Base-by-base conservation (phyloP, 1,284 basidiomycete species). In the Rhodotorula glutinis region DNA sequence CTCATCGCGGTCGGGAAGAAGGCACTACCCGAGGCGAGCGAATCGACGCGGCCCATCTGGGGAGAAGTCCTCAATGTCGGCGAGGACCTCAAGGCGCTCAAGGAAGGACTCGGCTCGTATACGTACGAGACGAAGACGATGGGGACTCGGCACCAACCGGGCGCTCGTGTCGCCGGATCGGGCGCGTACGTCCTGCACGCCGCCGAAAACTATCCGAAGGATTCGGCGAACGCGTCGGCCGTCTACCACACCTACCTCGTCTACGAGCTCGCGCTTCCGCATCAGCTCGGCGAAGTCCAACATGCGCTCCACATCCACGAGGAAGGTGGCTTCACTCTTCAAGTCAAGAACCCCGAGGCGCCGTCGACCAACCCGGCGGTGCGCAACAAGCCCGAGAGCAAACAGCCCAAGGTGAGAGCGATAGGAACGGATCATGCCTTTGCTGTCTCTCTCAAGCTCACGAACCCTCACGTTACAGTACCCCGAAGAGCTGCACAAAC, bases 121-220 rank as follows among this genome's bases (percentile, higher is more conserved):
- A 80, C 79, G 4, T 87, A 87, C 71, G 84, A 87, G 74, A 88
- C 87, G 0, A 87, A 87, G 77, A 88, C 86, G 7, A 79, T 81
- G 78, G 85, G 74, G 1, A 73, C 71, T 10, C 81, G 87, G 23
- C 84, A 86, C 68, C 82, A 85, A 68, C 82, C 78, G 5, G 79
- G 84, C 1, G 83, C 83, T 0, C 82, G 86, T 25, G 81, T 87
- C 29, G 85, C 82, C 2, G 86, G 82, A 0, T 79, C 85, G 29
- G 86, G 87, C 0, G 85, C 82, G 40, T 88, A 88, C 73, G 85
- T 84, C 29, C 82, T 88, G 44, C 85, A 85, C 80, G 27, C 66
- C 17, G 54, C 63, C 27, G 66, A 67, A 38, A 58, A 68, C 52
- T 47, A 46, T 17, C 85, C 84, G 1, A 75, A 80, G 63, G 78